Conservation (phyloP, 768 basidiomycete species). For the Termitomyces sp. region DNA sequence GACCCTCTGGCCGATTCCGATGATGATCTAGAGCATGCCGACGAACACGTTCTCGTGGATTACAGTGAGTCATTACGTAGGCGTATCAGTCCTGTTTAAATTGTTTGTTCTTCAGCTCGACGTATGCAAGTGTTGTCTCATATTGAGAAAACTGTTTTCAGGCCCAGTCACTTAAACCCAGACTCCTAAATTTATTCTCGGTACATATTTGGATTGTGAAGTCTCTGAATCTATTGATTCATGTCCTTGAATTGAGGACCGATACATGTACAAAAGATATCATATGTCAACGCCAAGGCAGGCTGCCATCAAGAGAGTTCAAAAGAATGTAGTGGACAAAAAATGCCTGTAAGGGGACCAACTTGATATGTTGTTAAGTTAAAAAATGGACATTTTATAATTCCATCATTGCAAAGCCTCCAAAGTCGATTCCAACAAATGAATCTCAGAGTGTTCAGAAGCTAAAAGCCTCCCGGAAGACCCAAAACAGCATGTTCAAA, state of each 20-base stretch:
- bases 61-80: slow-evolving; percentile 43
- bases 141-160: slow-evolving; percentile 6
- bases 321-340: slow-evolving; percentile 2
- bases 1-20: slow-evolving; percentile 73
- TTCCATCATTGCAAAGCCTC: not conserved
- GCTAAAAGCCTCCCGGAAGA: slow-evolving; percentile 49
- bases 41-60: slow-evolving; percentile 58
- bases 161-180: not conserved
- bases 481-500: slow-evolving; percentile 57
- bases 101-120: slow-evolving; percentile 29
- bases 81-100: not conserved
- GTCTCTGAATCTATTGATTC: not conserved
- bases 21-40: slow-evolving; percentile 48
- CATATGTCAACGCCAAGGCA: slow-evolving; percentile 1
- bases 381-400: not conserved
- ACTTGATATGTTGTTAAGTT: not conserved
- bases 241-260: not conserved
- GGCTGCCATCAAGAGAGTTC: not conserved
- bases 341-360: slow-evolving; percentile 2
- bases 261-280: slow-evolving; percentile 10
- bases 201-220: not conserved
- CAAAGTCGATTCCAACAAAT: not conserved
- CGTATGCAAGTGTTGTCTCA: slow-evolving; percentile 28
- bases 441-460: slow-evolving; percentile 19
- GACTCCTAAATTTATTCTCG: not conserved